phyloP scores from a whole-genome alignment of 805 yeast genomes.

The Spencermartinsiella europaea region DNA sequence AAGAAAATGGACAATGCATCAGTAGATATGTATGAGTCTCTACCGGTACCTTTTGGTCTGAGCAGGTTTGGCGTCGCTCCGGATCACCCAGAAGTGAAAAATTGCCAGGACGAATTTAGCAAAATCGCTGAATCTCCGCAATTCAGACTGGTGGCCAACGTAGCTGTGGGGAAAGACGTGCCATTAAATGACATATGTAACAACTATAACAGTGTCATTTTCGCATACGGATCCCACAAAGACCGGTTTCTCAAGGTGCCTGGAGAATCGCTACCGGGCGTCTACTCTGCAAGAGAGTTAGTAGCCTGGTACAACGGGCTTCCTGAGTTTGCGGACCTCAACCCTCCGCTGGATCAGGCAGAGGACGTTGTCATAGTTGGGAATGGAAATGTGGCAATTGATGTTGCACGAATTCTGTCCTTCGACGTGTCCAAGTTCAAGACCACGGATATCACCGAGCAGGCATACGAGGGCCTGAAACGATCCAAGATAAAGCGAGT shows the following conservation, averaged over 20 bases:
- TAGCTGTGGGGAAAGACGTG: constrained; percentile 59
- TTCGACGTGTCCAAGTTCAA: constrained; percentile 55
- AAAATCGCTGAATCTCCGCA: constrained; percentile 37
- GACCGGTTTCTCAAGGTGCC: constrained; percentile 50
- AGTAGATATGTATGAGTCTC: constrained; percentile 74
- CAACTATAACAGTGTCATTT: constrained; percentile 65
- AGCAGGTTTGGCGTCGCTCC: constrained; percentile 98
- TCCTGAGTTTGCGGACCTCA: constrained; percentile 49
- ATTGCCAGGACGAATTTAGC: constrained; percentile 61
- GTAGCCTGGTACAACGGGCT: constrained; percentile 97
- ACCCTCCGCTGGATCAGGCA: constrained; percentile 57
- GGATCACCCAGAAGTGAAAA: constrained; percentile 94
- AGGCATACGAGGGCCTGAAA: constrained; percentile 52
- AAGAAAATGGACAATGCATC: constrained; percentile 41
- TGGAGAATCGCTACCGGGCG: constrained; percentile 57
- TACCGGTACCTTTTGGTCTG: constrained; percentile 89
- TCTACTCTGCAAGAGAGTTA: constrained; percentile 74
- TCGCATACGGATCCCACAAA: constrained; percentile 74
- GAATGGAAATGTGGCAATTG: constrained; percentile 94
- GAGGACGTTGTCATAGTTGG: constrained; percentile 80
- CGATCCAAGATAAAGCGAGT: constrained; percentile 56
- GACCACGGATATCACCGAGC: constrained; percentile 64
- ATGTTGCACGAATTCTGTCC: constrained; percentile 74
- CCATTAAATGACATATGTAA: constrained; percentile 44
- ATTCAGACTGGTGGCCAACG: constrained; percentile 68